These are phyloP conservation scores for Rachicladosporium sp. DNA, from an alignment of 2,329 filamentous ascomycete genomes.

Conservation along the genomic window DNA sequence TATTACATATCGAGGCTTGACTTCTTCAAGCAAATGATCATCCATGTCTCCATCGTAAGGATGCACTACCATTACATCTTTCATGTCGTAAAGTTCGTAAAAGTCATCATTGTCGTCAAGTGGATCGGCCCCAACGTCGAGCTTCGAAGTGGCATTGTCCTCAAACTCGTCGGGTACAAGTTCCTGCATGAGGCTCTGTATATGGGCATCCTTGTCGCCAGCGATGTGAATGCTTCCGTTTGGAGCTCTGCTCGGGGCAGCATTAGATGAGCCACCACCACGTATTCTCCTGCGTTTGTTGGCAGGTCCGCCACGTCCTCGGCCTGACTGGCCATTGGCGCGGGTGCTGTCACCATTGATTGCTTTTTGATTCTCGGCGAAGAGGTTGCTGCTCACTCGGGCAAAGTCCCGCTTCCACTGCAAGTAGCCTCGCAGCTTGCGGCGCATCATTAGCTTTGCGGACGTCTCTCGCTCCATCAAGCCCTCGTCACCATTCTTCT, in stretches of 20 bases:
- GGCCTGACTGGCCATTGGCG: constrained; percentile 32
- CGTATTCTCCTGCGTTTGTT: constrained; percentile 80
- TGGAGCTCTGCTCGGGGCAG: constrained; percentile 50
- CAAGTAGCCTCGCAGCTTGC: constrained; percentile 74
- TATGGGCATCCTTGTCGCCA: constrained; percentile 72
- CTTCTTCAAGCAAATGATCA: constrained; percentile 89
- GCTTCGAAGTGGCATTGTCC: constrained; percentile 50
- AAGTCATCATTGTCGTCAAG: constrained; percentile 85
- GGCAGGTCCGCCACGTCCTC: constrained; percentile 53
- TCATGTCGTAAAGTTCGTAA: constrained; percentile 84
- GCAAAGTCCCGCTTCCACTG: constrained; percentile 84
- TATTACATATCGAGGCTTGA: constrained; percentile 85
- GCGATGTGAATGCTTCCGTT: constrained; percentile 64
- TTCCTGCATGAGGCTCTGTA: constrained; percentile 70
- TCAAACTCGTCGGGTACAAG: constrained; percentile 72
- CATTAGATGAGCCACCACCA: constrained; percentile 56
- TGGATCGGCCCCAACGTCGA: constrained; percentile 64
- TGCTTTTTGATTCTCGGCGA: constrained; percentile 66
- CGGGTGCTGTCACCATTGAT: constrained; percentile 50
- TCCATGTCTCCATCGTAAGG: constrained; percentile 93
- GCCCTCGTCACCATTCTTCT: constrained; percentile 38
- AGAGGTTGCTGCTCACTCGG: constrained; percentile 67
- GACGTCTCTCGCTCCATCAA: constrained; percentile 42
- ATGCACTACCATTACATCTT: constrained; percentile 77
- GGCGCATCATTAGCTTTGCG: constrained; percentile 77